Evolutionary conservation across 1,284 basidiomycete species (phyloP).

Genomic region (Ceratobasidium sp.): DNA sequence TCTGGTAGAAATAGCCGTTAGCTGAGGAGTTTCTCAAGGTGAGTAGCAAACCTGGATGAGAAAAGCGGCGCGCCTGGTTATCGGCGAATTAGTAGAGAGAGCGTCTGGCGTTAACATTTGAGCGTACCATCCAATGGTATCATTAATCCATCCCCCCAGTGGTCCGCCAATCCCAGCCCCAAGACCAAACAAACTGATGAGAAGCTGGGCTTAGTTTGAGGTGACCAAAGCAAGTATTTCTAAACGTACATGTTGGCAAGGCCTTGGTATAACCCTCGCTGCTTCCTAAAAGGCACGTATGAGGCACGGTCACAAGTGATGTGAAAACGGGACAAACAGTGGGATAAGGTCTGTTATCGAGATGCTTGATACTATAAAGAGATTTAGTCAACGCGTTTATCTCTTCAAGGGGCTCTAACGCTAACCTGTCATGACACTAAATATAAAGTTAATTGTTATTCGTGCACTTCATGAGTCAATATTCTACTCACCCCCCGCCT

Average conservation of each 20-base stretch:
- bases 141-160: constrained; percentile 87
- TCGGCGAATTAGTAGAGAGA: constrained; percentile 44
- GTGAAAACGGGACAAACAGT: constrained; percentile 63
- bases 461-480: neutral
- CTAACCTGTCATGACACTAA: constrained; percentile 77
- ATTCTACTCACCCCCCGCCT: constrained; percentile 76
- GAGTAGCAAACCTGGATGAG: constrained; percentile 66
- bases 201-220: constrained; percentile 27
- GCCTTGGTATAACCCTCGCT: constrained; percentile 89
- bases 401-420: constrained; percentile 44
- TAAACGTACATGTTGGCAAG: constrained; percentile 80
- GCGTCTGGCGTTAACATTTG: constrained; percentile 1
- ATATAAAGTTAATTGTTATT: constrained; percentile 48
- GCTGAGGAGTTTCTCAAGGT: constrained; percentile 36
- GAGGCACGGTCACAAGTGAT: neutral
- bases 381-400: neutral
- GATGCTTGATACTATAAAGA: constrained; percentile 72
- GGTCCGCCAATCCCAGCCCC: constrained; percentile 88
- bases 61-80: constrained; percentile 55
- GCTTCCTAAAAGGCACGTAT: constrained; percentile 60
- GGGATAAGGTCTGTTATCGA: constrained; percentile 83
- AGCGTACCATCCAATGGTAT: constrained; percentile 81
- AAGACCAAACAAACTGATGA: constrained; percentile 73
- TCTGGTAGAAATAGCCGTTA: constrained; percentile 56
- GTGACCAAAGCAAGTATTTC: neutral